Base-by-base conservation (phyloP, 176 grass and related monocot species). In the Rhynchospora tenuis region DNA sequence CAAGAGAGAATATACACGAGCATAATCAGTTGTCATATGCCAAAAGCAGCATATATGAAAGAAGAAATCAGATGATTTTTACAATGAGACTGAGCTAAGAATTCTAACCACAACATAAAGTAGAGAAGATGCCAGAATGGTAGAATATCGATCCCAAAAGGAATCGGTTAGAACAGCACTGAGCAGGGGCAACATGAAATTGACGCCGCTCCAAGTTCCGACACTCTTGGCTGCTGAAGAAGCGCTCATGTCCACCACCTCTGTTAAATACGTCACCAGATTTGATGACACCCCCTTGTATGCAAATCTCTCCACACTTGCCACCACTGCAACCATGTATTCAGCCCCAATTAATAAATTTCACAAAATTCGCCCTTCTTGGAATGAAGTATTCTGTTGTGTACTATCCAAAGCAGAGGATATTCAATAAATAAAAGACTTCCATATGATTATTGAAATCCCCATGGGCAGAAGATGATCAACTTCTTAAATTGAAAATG, bases 231-330 rank as follows among this genome's bases (percentile, higher is more conserved):
- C 95, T 1, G 95, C 95, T 3, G 96, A 83, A 20, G 96, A 84
- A 54, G 91, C 87, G 93, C 88, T 99, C 91, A 95, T 99, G 70
- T 84, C 81, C 22, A 95, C 89, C 3, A 93, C 89, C 64, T 81
- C 71, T 29, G 92, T 93, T 27, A 99, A 90, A 83, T 95, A 95
- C 5, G 88, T 95, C 79, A 95, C 90, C 89, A 98, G 81, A 79
- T 98, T 98, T 7, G 91, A 98, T 48, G 91, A 84, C 88, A 98
- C 84, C 12, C 96, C 96, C 83, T 98, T 98, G 89, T 95, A 91
- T 10, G 91, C 86, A 78, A 98, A 95, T 81, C 96, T 85, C 75
- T 94, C 90, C 81, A 90, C 92, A 60, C 96, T 74, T 5, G 96
- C 96, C 84, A 95, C 91, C 89, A 86, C 96, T 98, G 86, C 87